These are phyloP conservation scores for Lactarius indigo DNA, from an alignment of 768 basidiomycete species.

Conservation along the genomic window DNA sequence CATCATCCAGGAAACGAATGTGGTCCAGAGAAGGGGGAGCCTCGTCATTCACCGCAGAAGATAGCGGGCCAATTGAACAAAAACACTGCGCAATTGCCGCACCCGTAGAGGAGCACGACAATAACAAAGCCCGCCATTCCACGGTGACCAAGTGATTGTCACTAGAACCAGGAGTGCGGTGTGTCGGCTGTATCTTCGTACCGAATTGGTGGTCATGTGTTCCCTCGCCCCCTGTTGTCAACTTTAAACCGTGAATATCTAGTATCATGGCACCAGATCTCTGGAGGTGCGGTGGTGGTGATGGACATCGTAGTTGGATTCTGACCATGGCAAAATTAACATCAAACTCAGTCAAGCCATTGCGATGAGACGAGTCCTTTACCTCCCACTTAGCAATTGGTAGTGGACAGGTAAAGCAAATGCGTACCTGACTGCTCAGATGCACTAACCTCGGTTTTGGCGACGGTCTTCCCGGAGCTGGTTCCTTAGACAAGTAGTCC, in stretches of 20 bases:
- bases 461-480: background rate
- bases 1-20: conserved; percentile 15
- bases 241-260: conserved; percentile 53
- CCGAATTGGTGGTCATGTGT: background rate
- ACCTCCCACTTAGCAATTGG: background rate
- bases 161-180: conserved; percentile 4
- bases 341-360: conserved; percentile 27
- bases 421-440: background rate
- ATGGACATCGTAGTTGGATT: conserved; percentile 62
- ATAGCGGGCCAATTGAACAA: conserved; percentile 49
- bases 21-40: conserved; percentile 7
- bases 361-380: background rate
- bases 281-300: conserved; percentile 43
- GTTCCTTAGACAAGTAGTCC: conserved; percentile 38
- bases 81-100: conserved; percentile 42
- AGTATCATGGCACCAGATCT: conserved; percentile 69
- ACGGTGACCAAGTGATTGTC: conserved; percentile 36
- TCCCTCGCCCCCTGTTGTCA: conserved; percentile 31
- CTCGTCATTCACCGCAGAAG: conserved; percentile 9
- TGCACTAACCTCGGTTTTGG: background rate
- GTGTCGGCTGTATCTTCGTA: conserved; percentile 20
- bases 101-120: conserved; percentile 45
- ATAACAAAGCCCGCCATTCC: conserved; percentile 43
- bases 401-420: background rate
- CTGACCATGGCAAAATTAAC: conserved; percentile 57